Base-by-base conservation (phyloP, 2,329 filamentous ascomycete genomes). In the Penicillium hesseltinei region DNA sequence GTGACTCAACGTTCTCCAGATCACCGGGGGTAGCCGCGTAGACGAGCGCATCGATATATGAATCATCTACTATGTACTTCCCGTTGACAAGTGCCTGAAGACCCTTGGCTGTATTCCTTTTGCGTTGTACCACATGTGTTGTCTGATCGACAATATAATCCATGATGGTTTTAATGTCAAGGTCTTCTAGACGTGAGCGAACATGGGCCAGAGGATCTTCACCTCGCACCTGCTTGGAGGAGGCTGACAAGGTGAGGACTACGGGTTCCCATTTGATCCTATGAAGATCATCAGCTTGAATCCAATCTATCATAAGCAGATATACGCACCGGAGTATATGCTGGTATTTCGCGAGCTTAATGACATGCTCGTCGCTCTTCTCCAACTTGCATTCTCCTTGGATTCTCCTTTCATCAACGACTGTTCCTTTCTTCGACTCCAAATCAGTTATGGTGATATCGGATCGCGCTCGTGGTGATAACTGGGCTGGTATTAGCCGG, bases 71-170 rank as follows among this genome's bases (percentile, higher is more conserved):
- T 42, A 97, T 87, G 64, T 87, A 85, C 72, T 84, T 88, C 15
- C 85, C 91, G 66, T 92, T 89, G 38, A 97, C 87, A 10, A 99
- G 80, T 2, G 91, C 93, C 69, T 95, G 91, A 2, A 99, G 80
- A 0, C 90, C 91, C 63, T 91, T 92, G 0, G 92, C 84, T 0
- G 91, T 93, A 72, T 97, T 99, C 47, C 94, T 84, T 75, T 96
- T 97, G 72, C 87, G 90, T 8, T 91, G 87, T 35, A 97, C 86
- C 11, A 96, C 89, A 73, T 97, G 92, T 0, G 93, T 96, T 0
- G 93, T 97, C 29, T 83, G 77, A 17, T 78, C 81, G 27, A 82
- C 77, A 25, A 89, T 77, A 72, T 91, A 97, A 4, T 92, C 87
- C 43, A 84, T 80, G 15, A 89, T 78, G 15, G 91, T 87, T 73